A percentile compares a stretch with the other conserved stretches of the same genome.
phyloP scores from a whole-genome alignment of 129 eudicot species.

The Helianthus annuus region HanXRQr2.0-SUNRISE NC_035444.2:142964189-142964688 shows the following conservation, averaged over 20 bases:
- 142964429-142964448: constrained; percentile 23
- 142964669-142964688: constrained; percentile 75
- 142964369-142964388: constrained; percentile 14
- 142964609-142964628: constrained; percentile 20
- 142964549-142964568: constrained; percentile 9
- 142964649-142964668: constrained; percentile 48
- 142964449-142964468: constrained; percentile 25
- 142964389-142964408: constrained; percentile 23
- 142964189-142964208: not conserved
- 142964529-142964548: constrained; percentile 33
- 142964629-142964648: constrained; percentile 25
- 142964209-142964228: not conserved
- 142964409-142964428: constrained; percentile 1
- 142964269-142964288: constrained; percentile 24
- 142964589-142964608: constrained; percentile 17
- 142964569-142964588: constrained; percentile 6
- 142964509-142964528: constrained; percentile 33
- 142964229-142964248: not conserved
- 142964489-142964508: constrained; percentile 27
- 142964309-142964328: constrained; percentile 30
- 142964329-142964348: constrained; percentile 17
- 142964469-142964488: constrained; percentile 26
- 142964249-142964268: constrained; percentile 7
- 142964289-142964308: constrained; percentile 23
- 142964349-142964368: constrained; percentile 28